Evolutionary conservation across 2,329 filamentous ascomycete genomes (phyloP), one percentile per base, ranked within the genome.

Genomic region (Grosmannia serpens): DNA sequence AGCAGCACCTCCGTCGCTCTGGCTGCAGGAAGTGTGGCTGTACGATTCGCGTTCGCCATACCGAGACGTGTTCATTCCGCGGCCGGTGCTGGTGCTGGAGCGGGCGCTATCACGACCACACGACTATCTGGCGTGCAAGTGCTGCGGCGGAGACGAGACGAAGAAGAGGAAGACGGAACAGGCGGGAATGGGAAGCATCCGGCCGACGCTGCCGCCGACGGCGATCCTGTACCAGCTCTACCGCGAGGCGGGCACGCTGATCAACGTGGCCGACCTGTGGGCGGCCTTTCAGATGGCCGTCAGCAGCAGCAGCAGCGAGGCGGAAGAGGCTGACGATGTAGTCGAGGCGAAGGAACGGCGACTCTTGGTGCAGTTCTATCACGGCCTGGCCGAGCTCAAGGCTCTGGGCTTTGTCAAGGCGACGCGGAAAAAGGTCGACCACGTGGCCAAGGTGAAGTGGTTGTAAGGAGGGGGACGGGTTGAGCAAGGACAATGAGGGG

Each of bases 371-470:
- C 74, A 88, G 60, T 99, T 97, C 72, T 96, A 96, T 71, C 81
- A 85, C 61, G 88, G 83, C 6, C 71, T 97, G 62, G 89, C 92
- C 0, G 94, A 99, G 71, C 72, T 99, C 69, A 87, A 86, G 70
- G 82, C 86, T 57, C 77, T 99, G 66, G 94, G 94, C 9, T 87
- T 96, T 72, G 80, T 97, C 61, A 96, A 94, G 75, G 80, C 81
- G 61, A 97, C 87, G 67, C 88, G 87, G 73, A 96, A 91, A 77
- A 96, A 95, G 77, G 83, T 85, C 27, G 94, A 97, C 69, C 92
- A 97, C 72, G 76, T 97, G 64, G 86, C 89, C 46, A 97, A 96
- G 75, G 78, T 91, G 84, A 91, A 88, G 69, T 94, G 92, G 65
- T 74, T 94, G 61, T 82, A 60, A 70, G 53, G n/a, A n/a, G n/a